These are phyloP conservation scores for Pestalotiopsis sp. DNA, from an alignment of 2,329 filamentous ascomycete genomes.

Conservation along the genomic window DNA sequence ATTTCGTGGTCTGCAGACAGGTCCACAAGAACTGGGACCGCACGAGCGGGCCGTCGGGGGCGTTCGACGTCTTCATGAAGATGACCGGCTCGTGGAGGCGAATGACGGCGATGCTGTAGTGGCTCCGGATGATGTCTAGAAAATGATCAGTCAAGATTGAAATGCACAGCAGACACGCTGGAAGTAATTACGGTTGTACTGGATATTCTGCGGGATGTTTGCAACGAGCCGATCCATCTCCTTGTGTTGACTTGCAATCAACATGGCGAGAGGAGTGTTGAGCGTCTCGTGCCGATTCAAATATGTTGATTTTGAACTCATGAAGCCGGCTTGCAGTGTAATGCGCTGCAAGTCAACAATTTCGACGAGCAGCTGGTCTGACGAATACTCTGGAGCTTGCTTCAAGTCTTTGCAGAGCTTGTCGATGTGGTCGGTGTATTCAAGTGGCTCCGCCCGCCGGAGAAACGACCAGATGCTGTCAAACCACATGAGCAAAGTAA, in stretches of 20 bases:
- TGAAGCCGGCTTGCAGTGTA: background rate
- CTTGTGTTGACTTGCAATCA: background rate
- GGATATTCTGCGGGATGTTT: background rate
- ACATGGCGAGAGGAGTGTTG: background rate
- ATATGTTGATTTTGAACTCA: background rate
- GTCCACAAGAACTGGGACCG: background rate
- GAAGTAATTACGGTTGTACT: background rate
- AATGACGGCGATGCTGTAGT: background rate
- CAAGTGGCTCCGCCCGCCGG: background rate
- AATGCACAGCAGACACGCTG: background rate
- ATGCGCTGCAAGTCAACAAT: background rate
- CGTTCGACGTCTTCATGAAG: background rate
- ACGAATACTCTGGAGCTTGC: background rate
- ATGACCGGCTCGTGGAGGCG: conserved; percentile 1
- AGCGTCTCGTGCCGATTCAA: background rate
- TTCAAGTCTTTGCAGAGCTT: background rate
- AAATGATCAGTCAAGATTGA: background rate
- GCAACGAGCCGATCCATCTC: background rate
- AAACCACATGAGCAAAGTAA: too few species aligned
- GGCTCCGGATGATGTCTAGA: background rate
- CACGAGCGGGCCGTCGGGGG: background rate
- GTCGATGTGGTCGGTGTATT: background rate
- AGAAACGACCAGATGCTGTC: background rate
- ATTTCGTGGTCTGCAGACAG: background rate
- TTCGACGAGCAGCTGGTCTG: background rate